phyloP scores from a whole-genome alignment of 2,329 filamentous ascomycete genomes.

The Emericellopsis atlantica region DNA sequence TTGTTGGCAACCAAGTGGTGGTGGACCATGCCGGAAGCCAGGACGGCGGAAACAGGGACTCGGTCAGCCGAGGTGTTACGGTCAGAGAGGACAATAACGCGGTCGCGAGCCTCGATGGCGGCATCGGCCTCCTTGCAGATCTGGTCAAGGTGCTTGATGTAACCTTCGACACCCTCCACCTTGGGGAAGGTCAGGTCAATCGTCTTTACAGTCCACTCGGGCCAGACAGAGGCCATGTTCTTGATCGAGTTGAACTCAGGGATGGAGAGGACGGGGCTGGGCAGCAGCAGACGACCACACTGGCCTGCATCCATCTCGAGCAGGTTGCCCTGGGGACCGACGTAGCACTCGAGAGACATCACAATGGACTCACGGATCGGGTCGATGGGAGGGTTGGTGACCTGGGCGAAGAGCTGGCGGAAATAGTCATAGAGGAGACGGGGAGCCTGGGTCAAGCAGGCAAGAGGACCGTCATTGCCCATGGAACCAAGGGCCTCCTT shows the following conservation, averaged over 20 bases:
- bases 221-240: slow-evolving; percentile 60
- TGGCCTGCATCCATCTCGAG: slow-evolving; percentile 87
- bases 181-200: slow-evolving; percentile 95
- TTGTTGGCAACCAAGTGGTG: slow-evolving; percentile 93
- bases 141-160: slow-evolving; percentile 73
- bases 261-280: slow-evolving; percentile 79
- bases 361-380: slow-evolving; percentile 95
- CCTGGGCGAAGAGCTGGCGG: slow-evolving; percentile 92
- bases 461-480: slow-evolving; percentile 91
- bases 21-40: slow-evolving; percentile 88
- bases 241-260: slow-evolving; percentile 82
- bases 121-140: slow-evolving; percentile 79
- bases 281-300: slow-evolving; percentile 73
- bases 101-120: slow-evolving; percentile 72
- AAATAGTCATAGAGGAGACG: slow-evolving; percentile 93
- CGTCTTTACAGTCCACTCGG: slow-evolving; percentile 74
- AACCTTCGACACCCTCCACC: slow-evolving; percentile 67
- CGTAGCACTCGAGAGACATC: slow-evolving; percentile 95
- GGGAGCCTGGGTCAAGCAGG: slow-evolving; percentile 80
- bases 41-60: slow-evolving; percentile 71
- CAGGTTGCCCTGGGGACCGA: slow-evolving; percentile 89
- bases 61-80: slow-evolving; percentile 72
- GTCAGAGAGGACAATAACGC: slow-evolving; percentile 81
- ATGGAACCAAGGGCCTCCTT: slow-evolving; percentile 96
- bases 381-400: slow-evolving; percentile 95